Percentiles rank a stretch among this genome's conserved stretches.
These are phyloP conservation scores for Massariosphaeria phaeospora DNA, from an alignment of 495 filamentous ascomycete species.

Conservation along the genomic window DNA sequence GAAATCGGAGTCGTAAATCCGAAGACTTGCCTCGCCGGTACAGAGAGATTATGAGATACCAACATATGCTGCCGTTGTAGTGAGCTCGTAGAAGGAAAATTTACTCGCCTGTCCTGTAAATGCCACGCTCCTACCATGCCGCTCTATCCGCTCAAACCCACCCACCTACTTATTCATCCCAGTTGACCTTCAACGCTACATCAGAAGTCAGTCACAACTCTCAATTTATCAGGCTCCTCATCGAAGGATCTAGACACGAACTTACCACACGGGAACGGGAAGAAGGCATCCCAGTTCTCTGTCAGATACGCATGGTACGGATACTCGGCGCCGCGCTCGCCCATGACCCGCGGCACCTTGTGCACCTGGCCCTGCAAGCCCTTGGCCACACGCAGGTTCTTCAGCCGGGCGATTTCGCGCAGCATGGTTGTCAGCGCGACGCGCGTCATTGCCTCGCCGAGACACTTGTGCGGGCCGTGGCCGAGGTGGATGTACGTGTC, in stretches of 20 bases:
- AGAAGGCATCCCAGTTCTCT: slow-evolving; percentile 38
- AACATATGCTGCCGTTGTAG: too few species aligned
- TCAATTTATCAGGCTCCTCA: neutral
- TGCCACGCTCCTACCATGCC: too few species aligned
- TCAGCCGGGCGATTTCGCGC: slow-evolving; percentile 33
- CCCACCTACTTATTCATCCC: slow-evolving; percentile 12
- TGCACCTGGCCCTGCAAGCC: slow-evolving; percentile 38
- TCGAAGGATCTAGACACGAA: slow-evolving; percentile 3
- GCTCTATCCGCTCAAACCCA: too few species aligned
- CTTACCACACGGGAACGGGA: slow-evolving; percentile 41
- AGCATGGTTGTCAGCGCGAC: slow-evolving; percentile 41
- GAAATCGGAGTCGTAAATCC: too few species aligned
- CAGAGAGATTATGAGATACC: too few species aligned
- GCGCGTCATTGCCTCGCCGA: slow-evolving; percentile 37
- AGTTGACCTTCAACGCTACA: slow-evolving; percentile 10
- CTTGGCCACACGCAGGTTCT: slow-evolving; percentile 30
- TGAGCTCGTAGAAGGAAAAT: too few species aligned
- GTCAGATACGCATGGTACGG: slow-evolving; percentile 39
- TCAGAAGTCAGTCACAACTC: neutral
- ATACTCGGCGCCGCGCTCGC: slow-evolving; percentile 7
- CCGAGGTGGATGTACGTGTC: slow-evolving; percentile 40
- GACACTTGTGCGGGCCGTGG: slow-evolving; percentile 35
- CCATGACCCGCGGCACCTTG: slow-evolving; percentile 31
- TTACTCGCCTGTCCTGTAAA: too few species aligned
- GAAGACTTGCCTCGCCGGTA: too few species aligned